Evolutionary conservation across 1,284 basidiomycete genomes (phyloP).

Genomic region (Puccinia polysora): DNA sequence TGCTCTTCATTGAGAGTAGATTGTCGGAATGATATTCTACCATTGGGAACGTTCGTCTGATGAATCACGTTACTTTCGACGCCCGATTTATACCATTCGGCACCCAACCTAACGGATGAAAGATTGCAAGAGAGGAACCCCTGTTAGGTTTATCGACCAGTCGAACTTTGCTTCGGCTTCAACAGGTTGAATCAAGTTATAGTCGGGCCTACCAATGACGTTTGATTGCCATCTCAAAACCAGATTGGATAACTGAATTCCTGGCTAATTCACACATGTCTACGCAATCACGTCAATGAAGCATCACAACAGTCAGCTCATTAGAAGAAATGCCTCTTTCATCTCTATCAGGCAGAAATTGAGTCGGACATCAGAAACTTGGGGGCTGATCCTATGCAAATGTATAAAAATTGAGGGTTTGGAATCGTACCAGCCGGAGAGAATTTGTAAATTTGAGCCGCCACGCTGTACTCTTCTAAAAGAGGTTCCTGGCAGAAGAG

Average conservation of each 20-base stretch:
- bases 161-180: conserved; percentile 56
- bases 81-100: conserved; percentile 47
- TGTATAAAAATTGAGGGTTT: conserved; percentile 52
- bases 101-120: conserved; percentile 26
- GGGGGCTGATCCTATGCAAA: no score
- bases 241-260: conserved; percentile 92
- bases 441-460: conserved; percentile 69
- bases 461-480: conserved; percentile 95
- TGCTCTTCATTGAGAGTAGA: conserved; percentile 77
- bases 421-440: conserved; percentile 41
- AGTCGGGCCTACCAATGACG: conserved; percentile 70
- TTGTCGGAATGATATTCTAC: conserved; percentile 79
- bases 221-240: conserved; percentile 98
- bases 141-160: no score
- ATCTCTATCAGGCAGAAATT: no score
- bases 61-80: conserved; percentile 51
- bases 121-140: conserved; percentile 1
- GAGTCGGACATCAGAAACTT: no score
- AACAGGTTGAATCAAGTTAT: conserved; percentile 73
- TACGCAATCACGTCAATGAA: no score
- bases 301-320: no score
- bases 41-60: conserved; percentile 86
- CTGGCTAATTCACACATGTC: conserved; percentile 80
- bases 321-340: no score
- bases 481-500: conserved; percentile 74